Evolutionary conservation across 192 early-diverging fungal species (phyloP), one percentile per base, ranked within the genome.

Genomic region (Borealophlyctis nickersoniae): DNA sequence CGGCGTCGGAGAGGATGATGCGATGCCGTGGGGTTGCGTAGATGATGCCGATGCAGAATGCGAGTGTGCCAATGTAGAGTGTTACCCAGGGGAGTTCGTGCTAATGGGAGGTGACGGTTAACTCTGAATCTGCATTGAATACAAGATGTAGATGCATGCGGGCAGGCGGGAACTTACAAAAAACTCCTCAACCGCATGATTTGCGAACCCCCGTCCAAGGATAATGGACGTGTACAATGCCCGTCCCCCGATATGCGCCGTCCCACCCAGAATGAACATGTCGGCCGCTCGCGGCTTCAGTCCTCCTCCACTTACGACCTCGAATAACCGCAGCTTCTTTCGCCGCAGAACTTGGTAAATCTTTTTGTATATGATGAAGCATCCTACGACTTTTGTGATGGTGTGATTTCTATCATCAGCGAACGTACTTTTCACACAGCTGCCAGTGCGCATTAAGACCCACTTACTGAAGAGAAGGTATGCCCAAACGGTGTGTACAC

Each of bases 81-180:
- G 24, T 55, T 14, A 14, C 14, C 53, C 53, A 55, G 1, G 53
- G 53, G n/a, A 16, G 26, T 55, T 55, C 53, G 26, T 55, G 53
- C 16, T 23, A n/a, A 19, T 23, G 19, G 23, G 49, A 23, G 0
- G 19, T 19, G 23, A 49, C 49, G n/a, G n/a, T n/a, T n/a, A n/a
- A n/a, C n/a, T n/a, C n/a, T n/a, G n/a, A n/a, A n/a, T n/a, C n/a
- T n/a, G n/a, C n/a, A n/a, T n/a, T n/a, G n/a, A n/a, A n/a, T n/a
- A n/a, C n/a, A n/a, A n/a, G n/a, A n/a, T n/a, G n/a, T n/a, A n/a
- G n/a, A n/a, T n/a, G n/a, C n/a, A n/a, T n/a, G n/a, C n/a, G n/a
- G n/a, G n/a, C n/a, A n/a, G n/a, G n/a, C n/a, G n/a, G n/a, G n/a
- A n/a, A n/a, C n/a, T n/a, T 49, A 49, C 49, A 29, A 26, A 16